Evolutionary conservation across 371 early-diverging fungal species (phyloP).

Genomic region (Rhizopus microsporus): DNA sequence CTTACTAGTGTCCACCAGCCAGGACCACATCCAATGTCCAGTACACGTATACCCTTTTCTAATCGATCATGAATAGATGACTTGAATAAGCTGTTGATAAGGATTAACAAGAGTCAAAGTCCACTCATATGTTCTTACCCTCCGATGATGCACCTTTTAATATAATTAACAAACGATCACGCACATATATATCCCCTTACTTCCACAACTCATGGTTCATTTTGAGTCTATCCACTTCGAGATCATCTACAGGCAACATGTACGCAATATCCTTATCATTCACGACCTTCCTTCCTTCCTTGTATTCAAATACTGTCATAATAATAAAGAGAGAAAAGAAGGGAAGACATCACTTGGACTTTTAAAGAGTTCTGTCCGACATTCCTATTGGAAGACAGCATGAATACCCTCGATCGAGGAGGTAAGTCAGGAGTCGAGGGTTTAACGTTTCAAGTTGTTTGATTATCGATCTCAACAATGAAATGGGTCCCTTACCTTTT

Average conservation of each 20-base stretch:
- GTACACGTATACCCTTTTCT: slow-evolving; percentile 35
- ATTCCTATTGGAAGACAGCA: slow-evolving; percentile 2
- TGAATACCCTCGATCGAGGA: not conserved
- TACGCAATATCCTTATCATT: slow-evolving; percentile 38
- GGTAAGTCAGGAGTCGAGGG: too few relatives aligned
- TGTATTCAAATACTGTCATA: slow-evolving; percentile 29
- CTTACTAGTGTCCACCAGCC: slow-evolving; percentile 48
- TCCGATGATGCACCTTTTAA: slow-evolving; percentile 9
- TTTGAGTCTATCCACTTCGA: slow-evolving; percentile 40
- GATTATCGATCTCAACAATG: too few relatives aligned
- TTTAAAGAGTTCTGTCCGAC: too few relatives aligned
- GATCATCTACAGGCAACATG: slow-evolving; percentile 44
- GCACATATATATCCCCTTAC: slow-evolving; percentile 14
- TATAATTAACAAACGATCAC: not conserved
- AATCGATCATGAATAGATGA: slow-evolving; percentile 44
- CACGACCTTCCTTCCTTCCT: slow-evolving; percentile 33
- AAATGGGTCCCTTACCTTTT: too few relatives aligned
- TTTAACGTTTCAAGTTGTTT: too few relatives aligned
- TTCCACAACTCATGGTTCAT: slow-evolving; percentile 42
- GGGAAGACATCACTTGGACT: not conserved
- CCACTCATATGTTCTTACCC: slow-evolving; percentile 4
- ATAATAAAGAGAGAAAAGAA: slow-evolving; percentile 17
- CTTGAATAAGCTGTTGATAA: slow-evolving; percentile 27
- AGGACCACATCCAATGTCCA: slow-evolving; percentile 54
- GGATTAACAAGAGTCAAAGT: not conserved